phyloP scores from a whole-genome alignment of 1,284 basidiomycete species.

The Ustilago lituana region DNA sequence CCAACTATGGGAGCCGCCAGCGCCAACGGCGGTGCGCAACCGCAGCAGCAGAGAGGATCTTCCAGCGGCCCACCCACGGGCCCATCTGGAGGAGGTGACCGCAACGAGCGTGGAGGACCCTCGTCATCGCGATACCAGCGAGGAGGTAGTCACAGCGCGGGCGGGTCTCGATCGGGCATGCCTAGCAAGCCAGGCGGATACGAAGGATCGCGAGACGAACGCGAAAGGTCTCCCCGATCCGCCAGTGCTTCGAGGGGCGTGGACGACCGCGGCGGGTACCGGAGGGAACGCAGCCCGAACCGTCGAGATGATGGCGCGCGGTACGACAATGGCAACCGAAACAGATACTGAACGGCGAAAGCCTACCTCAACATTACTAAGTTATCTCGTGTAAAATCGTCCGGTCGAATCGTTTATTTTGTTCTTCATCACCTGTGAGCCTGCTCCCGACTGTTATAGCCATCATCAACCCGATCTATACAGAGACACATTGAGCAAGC shows the following conservation, averaged over 20 bases:
- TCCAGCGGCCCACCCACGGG: slow-evolving; percentile 12
- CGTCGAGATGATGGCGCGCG: slow-evolving; percentile 7
- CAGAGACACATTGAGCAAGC: no score
- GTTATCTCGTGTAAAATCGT: no score
- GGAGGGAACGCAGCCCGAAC: slow-evolving; percentile 37
- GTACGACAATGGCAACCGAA: slow-evolving; percentile 32
- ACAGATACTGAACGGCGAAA: slow-evolving; percentile 17
- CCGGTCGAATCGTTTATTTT: no score
- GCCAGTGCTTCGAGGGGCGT: background rate
- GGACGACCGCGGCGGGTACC: slow-evolving; percentile 3
- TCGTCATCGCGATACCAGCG: slow-evolving; percentile 13
- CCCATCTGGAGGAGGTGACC: slow-evolving; percentile 5
- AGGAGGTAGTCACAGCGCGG: slow-evolving; percentile 13
- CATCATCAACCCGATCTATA: no score
- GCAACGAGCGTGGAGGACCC: slow-evolving; percentile 5
- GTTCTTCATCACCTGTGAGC: no score
- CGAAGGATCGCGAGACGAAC: slow-evolving; percentile 5
- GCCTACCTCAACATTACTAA: no score
- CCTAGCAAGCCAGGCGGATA: slow-evolving; percentile 3
- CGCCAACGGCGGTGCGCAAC: no score
- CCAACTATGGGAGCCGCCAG: slow-evolving; percentile 40
- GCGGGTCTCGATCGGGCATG: background rate
- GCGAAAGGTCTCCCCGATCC: slow-evolving; percentile 25
- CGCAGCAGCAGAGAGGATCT: slow-evolving; percentile 1
- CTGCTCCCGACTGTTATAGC: no score